Percentiles rank a stretch among this genome's conserved stretches.
phyloP scores from a whole-genome alignment of 106 monocot genomes.

The Narthecium ossifragum region DNA sequence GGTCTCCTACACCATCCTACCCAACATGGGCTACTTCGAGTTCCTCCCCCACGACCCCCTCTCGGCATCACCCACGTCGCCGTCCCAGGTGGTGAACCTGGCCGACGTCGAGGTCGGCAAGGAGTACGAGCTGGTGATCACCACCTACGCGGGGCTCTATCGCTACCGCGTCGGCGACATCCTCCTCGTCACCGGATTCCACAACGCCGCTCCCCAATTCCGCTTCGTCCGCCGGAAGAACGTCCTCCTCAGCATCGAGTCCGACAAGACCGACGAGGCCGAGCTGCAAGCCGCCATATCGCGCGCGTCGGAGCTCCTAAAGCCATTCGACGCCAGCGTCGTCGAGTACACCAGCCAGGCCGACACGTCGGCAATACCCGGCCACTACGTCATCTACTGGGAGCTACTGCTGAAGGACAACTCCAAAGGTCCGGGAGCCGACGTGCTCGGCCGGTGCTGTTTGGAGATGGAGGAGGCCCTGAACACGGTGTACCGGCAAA shows the following conservation, averaged over 20 bases:
- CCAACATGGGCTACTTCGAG: constrained; percentile 66
- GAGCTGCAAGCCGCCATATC: constrained; percentile 65
- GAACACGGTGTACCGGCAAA: constrained; percentile 79
- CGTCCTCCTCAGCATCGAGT: constrained; percentile 73
- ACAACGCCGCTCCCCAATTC: constrained; percentile 67
- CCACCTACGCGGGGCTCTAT: constrained; percentile 67
- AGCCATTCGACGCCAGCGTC: constrained; percentile 19
- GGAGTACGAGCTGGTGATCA: constrained; percentile 78
- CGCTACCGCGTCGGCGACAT: constrained; percentile 78
- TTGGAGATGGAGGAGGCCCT: constrained; percentile 67
- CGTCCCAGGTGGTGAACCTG: constrained; percentile 34
- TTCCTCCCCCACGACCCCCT: constrained; percentile 30
- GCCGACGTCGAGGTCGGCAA: constrained; percentile 50
- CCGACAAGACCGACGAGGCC: constrained; percentile 74
- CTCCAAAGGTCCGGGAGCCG: background rate
- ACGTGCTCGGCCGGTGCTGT: constrained; percentile 55
- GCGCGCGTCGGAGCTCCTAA: constrained; percentile 37
- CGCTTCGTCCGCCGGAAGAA: constrained; percentile 71
- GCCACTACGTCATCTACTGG: constrained; percentile 77
- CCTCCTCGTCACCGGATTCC: constrained; percentile 56
- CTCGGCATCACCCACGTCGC: background rate
- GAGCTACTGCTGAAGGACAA: constrained; percentile 35
- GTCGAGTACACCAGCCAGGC: constrained; percentile 77
- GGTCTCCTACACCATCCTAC: constrained; percentile 55
- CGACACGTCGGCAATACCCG: constrained; percentile 50